Base-by-base conservation (phyloP, 345 rosid genomes). In the Cardamine resedifolia region DNA sequence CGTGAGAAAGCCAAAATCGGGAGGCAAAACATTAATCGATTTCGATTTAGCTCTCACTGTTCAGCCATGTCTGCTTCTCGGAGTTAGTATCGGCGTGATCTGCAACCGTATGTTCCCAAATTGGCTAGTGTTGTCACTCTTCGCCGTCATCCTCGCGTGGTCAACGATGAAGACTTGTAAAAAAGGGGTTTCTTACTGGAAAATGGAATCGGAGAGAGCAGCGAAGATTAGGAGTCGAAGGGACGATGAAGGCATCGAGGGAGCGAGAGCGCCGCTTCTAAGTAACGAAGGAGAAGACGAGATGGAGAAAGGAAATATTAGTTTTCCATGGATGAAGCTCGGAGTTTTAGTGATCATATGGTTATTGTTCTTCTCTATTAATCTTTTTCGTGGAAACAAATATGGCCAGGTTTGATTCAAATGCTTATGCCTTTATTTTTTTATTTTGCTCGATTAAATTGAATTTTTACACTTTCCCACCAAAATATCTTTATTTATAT, bases 41-140 rank as follows among this genome's bases (percentile, higher is more conserved):
- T 87, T 81, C 26, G 91, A 87, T 47, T 79, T 89, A 36, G 86
- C 92, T 1, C 79, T 91, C 3, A 45, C 78, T n/a, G 80, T 95
- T 2, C 84, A 91, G 73, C 97, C 96, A 2, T 80, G 85, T 58
- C 78, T 91, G 87, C 73, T 91, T 47, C 62, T 91, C 4, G 97
- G 96, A 49, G 97, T 91, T 4, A 88, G 96, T 71, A 16, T 79
- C 8, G 97, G 97, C 0, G 92, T 91, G 1, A 81, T 86, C 14
- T 85, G 89, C 66, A 89, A 89, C 38, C 75, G 72, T 4, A 61
- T 86, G 44, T 87, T 87, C 57, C 94, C 96, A 0, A 89, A 86
- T 50, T 91, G 97, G 92, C 77, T 86, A 10, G 83, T 91, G 60
- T 86, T 89, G 4, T 12, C 63, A 14, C 72, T 85, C 24, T 87